phyloP scores from a whole-genome alignment of 305 asterid genomes.

The Fraxinus paxiana region DNA sequence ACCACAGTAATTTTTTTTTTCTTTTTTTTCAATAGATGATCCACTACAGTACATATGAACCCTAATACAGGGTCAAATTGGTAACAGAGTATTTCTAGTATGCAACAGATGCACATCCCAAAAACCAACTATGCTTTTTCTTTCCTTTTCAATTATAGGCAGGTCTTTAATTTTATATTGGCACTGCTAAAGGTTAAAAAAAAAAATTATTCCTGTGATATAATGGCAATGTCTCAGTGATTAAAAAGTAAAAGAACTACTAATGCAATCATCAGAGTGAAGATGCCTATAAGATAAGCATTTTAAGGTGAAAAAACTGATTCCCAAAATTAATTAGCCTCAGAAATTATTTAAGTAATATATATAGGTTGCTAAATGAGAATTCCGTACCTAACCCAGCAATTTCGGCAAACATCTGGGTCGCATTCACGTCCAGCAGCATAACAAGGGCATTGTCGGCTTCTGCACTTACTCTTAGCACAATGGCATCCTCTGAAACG shows the following conservation, averaged over 20 bases:
- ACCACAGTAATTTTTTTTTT: neutral
- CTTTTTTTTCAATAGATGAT: neutral
- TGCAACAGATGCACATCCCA: neutral
- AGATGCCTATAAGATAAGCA: neutral
- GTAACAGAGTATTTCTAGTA: neutral
- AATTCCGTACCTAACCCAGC: constrained; percentile 84
- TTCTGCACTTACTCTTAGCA: constrained; percentile 98
- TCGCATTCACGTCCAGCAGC: constrained; percentile 99
- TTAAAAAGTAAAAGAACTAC: neutral
- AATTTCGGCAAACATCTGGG: constrained; percentile 98
- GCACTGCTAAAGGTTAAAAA: neutral
- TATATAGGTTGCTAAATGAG: neutral
- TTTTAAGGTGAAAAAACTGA: neutral
- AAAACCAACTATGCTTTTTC: neutral
- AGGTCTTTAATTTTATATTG: neutral
- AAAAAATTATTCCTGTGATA: neutral
- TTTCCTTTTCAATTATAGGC: neutral
- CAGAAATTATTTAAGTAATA: neutral
- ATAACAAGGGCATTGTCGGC: constrained; percentile 99
- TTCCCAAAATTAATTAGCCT: neutral
- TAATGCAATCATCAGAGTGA: neutral
- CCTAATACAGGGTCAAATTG: neutral
- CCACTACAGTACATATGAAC: neutral
- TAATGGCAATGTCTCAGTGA: neutral
- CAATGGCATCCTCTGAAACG: constrained; percentile 98